phyloP scores from a whole-genome alignment of 1,284 basidiomycete species.

The Leccinum subfulvum region DNA sequence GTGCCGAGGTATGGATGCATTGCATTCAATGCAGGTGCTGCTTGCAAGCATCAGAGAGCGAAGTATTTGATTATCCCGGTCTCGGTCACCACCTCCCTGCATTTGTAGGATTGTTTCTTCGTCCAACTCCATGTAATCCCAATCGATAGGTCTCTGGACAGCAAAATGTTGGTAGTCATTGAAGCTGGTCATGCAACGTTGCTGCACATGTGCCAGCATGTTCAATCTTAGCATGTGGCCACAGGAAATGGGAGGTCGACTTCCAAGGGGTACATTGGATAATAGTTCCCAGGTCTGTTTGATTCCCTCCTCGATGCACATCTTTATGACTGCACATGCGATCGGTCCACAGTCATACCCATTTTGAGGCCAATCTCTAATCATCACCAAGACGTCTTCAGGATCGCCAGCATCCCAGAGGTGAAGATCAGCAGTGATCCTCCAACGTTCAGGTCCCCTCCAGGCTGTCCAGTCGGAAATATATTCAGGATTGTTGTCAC shows the following conservation, averaged over 20 bases:
- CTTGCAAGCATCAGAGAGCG: neutral
- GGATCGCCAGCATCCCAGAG: neutral
- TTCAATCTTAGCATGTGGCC: neutral
- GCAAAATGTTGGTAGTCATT: slow-evolving; percentile 8
- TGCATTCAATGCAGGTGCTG: slow-evolving; percentile 1
- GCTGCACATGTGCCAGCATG: slow-evolving; percentile 1
- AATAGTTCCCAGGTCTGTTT: neutral
- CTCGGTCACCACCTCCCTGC: neutral
- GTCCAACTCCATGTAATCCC: slow-evolving; percentile 3
- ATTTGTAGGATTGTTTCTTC: neutral
- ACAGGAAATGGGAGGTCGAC: neutral
- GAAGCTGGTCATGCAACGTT: slow-evolving; percentile 3
- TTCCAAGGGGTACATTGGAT: neutral
- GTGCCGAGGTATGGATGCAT: too few relatives aligned
- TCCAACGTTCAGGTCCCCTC: slow-evolving; percentile 7
- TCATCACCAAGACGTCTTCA: neutral
- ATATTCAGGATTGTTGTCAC: neutral
- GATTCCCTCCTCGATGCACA: slow-evolving; percentile 6
- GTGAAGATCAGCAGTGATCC: neutral
- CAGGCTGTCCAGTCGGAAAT: neutral
- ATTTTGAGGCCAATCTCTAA: slow-evolving; percentile 14
- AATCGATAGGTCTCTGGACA: neutral
- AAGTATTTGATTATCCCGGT: neutral
- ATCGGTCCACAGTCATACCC: slow-evolving; percentile 9
- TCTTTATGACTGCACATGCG: slow-evolving; percentile 1